Evolutionary conservation across 2,329 filamentous ascomycete genomes (phyloP).

Genomic region (Aspergillus sp.): DNA sequence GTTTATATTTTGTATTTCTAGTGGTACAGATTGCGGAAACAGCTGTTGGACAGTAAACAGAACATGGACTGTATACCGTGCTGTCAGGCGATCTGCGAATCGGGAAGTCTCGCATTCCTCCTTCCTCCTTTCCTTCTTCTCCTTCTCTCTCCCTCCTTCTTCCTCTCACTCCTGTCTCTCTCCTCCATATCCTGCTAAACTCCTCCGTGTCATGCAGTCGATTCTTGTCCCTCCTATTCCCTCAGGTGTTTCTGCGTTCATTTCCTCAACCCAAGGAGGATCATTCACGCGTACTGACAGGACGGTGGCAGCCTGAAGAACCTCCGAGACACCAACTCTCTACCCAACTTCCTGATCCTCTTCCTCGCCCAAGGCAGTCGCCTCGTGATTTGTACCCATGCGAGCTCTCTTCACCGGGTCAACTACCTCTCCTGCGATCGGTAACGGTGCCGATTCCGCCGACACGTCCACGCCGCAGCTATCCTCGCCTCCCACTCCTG

Average conservation of each 20-base stretch:
- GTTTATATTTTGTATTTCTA: no score
- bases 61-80: not conserved
- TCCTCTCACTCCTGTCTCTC: conserved; percentile 2
- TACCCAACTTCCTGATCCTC: conserved; percentile 7
- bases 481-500: conserved; percentile 19
- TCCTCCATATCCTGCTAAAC: not conserved
- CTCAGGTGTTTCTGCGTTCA: no score
- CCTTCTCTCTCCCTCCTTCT: conserved; percentile 4
- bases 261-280: no score
- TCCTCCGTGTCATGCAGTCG: conserved; percentile 1
- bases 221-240: not conserved
- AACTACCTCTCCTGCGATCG: conserved; percentile 19
- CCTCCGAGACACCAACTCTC: no score
- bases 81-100: not conserved
- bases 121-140: conserved; percentile 10
- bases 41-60: no score
- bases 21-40: no score
- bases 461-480: conserved; percentile 15
- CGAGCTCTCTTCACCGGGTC: conserved; percentile 27
- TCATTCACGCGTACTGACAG: not conserved
- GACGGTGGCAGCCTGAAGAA: no score
- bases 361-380: conserved; percentile 7
- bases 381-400: conserved; percentile 26
- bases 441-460: conserved; percentile 15
- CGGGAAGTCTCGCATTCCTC: conserved; percentile 1